Base-by-base conservation (phyloP, 192 early-diverging fungal species). In the Coemansia sp. region DNA sequence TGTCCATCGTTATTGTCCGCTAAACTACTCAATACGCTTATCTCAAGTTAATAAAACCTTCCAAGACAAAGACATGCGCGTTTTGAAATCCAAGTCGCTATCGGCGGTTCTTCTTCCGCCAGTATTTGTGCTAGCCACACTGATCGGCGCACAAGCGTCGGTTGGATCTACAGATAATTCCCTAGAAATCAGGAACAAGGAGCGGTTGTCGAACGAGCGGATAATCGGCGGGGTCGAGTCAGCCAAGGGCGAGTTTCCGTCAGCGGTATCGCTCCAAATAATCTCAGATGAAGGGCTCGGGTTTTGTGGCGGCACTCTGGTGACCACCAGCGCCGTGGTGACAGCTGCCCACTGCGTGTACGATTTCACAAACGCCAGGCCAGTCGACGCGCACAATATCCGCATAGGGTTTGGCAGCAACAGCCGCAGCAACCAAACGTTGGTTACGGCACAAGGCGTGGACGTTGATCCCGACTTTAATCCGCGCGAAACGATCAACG, bases 331-430 rank as follows among this genome's bases (percentile, higher is more conserved):
- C 13, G 55, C 71, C 4, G 36, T 78, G 10, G 64, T 70, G 40
- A 78, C 76, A 0, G 76, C 76, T 15, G 76, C 62, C n/a, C 76
- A 78, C 56, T 78, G 76, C 63, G 66, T 72, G n/a, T 64, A 57
- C 43, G 56, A 78, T 56, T 67, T 58, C 23, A 45, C 45, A 6
- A 29, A 22, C 0, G 60, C 46, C 11, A 33, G 25, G 23, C 5
- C 38, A 5, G 46, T 69, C 25, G 14, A 59, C 0, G 53, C 70
- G 0, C 32, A 19, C 15, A 50, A 23, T 41, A 58, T 78, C 42
- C 62, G 35, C 15, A 62, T 78, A 11, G 76, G 76, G 1, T 43
- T 50, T 17, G 70, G 70, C 13, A 69, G 60, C 56, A 66, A 66
- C 42, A 63, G 48, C n/a, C 62, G 36, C 11, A 17, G 15, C 2